Conservation (phyloP, 2,329 filamentous ascomycete genomes). For the Ceratocystis variospora region DNA sequence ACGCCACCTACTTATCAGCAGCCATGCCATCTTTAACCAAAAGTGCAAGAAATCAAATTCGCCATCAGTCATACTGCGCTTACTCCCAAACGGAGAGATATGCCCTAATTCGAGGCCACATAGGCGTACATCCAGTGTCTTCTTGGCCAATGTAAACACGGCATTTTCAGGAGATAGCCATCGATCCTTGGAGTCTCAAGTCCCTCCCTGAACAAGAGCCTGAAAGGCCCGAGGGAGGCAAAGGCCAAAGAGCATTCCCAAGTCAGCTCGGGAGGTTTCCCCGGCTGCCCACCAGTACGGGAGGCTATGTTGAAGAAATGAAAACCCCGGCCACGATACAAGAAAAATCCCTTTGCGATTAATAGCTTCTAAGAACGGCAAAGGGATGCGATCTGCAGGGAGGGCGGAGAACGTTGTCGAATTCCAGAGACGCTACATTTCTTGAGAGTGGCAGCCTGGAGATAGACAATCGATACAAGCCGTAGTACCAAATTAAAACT, state of each 20-base stretch:
- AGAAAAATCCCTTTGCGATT: neutral
- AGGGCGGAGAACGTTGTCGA: neutral
- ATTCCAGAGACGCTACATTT: neutral
- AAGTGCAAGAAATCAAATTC: neutral
- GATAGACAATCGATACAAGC: too few species aligned
- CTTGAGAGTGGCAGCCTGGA: too few species aligned
- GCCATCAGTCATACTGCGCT: neutral
- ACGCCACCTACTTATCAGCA: too few species aligned
- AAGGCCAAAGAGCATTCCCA: neutral
- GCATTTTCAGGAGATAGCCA: neutral
- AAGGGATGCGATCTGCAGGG: constrained; percentile 1
- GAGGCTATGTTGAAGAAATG: neutral
- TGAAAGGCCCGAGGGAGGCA: neutral
- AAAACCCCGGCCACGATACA: too few species aligned
- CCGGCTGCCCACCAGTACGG: neutral
- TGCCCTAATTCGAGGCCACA: too few species aligned
- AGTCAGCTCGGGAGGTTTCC: neutral
- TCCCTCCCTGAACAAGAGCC: neutral
- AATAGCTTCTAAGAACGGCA: neutral
- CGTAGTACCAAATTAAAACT: too few species aligned
- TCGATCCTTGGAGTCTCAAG: neutral
- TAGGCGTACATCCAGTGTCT: neutral
- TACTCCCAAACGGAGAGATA: too few species aligned
- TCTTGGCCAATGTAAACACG: neutral
- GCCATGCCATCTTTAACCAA: neutral